phyloP scores from a whole-genome alignment of 306 rosid genomes.

The Trifolium repens region DNA sequence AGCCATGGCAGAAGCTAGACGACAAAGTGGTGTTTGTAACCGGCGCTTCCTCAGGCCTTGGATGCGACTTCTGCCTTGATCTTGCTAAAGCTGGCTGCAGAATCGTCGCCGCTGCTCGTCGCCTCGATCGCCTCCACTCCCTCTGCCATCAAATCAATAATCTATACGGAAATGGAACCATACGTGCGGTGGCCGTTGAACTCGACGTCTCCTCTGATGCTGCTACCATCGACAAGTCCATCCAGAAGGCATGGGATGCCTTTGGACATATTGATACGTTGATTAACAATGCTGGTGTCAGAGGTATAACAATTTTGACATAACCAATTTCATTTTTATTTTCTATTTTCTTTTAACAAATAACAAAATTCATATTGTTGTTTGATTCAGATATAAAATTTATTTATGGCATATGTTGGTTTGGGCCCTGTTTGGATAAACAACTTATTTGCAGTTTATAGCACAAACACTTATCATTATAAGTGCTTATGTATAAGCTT shows the following conservation, averaged over 20 bases:
- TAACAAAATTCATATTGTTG: no score
- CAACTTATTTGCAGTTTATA: no score
- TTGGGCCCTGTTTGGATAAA: no score
- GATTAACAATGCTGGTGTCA: slow-evolving; percentile 74
- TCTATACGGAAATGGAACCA: slow-evolving; percentile 1
- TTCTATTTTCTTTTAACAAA: no score
- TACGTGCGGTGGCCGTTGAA: slow-evolving; percentile 67
- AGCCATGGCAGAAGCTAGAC: slow-evolving; percentile 61
- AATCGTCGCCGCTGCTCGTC: slow-evolving; percentile 81
- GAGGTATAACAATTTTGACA: slow-evolving; percentile 54
- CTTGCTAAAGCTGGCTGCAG: slow-evolving; percentile 75
- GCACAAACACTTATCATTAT: no score
- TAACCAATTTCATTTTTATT: neutral
- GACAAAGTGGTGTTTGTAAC: slow-evolving; percentile 82
- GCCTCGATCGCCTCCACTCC: slow-evolving; percentile 64
- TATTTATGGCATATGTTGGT: no score
- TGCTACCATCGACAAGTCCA: slow-evolving; percentile 55
- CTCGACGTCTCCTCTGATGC: slow-evolving; percentile 71
- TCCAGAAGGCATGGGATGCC: slow-evolving; percentile 75
- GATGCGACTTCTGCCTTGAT: slow-evolving; percentile 69
- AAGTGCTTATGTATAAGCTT: no score
- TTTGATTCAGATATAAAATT: no score
- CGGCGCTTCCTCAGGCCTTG: slow-evolving; percentile 86
- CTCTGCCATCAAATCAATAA: slow-evolving; percentile 69
- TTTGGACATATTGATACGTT: slow-evolving; percentile 73